Evolutionary conservation across 345 rosid genomes (phyloP).

Genomic region (Populus alba): DNA sequence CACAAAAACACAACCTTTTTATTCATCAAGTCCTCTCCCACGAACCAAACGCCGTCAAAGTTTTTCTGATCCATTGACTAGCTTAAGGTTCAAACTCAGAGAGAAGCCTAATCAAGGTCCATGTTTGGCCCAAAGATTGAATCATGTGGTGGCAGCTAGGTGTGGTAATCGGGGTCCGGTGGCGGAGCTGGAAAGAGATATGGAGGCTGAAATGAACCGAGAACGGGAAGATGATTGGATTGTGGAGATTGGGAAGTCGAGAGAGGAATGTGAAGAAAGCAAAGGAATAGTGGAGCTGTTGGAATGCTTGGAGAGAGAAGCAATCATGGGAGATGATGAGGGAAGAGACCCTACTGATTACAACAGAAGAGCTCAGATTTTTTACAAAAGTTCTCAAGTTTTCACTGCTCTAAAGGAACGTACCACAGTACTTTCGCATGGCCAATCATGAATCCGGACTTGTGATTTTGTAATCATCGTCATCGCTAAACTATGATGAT

Average conservation of each 20-base stretch:
- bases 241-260: constrained; percentile 21
- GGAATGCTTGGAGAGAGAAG: constrained; percentile 77
- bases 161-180: constrained; percentile 30
- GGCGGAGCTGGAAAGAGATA: constrained; percentile 20
- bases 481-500: no score
- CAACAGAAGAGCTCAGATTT: constrained; percentile 73
- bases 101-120: neutral
- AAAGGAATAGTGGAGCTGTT: constrained; percentile 50
- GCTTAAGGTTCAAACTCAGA: neutral
- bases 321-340: constrained; percentile 82
- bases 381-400: constrained; percentile 60
- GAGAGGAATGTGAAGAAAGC: constrained; percentile 45
- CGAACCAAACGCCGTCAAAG: neutral
- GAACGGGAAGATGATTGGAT: constrained; percentile 44
- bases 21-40: neutral
- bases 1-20: neutral
- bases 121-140: neutral
- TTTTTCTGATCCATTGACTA: neutral
- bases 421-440: neutral
- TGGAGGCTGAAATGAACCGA: constrained; percentile 27
- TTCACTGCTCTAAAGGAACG: constrained; percentile 58
- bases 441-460: no score
- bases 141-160: neutral
- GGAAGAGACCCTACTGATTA: constrained; percentile 70
- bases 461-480: no score